A percentile compares a stretch with the other conserved stretches of the same genome.
These are phyloP conservation scores for Chaetomium cochliodes DNA, from an alignment of 495 filamentous ascomycete genomes.

Conservation along the genomic window DNA sequence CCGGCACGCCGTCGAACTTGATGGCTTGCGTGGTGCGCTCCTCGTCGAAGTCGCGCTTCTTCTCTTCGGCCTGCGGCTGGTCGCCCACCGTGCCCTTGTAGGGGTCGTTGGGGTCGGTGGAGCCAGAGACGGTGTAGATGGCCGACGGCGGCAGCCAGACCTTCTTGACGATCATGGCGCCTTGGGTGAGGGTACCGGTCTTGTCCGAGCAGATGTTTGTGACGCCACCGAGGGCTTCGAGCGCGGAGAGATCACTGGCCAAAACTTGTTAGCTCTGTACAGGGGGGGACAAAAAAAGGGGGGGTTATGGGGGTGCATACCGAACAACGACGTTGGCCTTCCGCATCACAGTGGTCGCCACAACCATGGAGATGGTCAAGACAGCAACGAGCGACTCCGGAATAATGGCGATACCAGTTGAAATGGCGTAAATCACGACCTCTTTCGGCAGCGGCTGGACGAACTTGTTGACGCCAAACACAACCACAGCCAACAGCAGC, in stretches of 20 bases:
- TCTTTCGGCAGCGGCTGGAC: slow-evolving; percentile 57
- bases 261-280: neutral
- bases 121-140: slow-evolving; percentile 58
- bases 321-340: slow-evolving; percentile 75
- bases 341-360: slow-evolving; percentile 74
- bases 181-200: slow-evolving; percentile 78
- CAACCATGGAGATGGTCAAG: slow-evolving; percentile 72
- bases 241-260: slow-evolving; percentile 59
- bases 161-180: slow-evolving; percentile 74
- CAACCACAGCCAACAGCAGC: slow-evolving; percentile 71
- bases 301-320: slow-evolving; percentile 16
- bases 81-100: slow-evolving; percentile 46
- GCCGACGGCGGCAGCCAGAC: slow-evolving; percentile 69
- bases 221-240: slow-evolving; percentile 80
- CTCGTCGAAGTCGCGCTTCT: slow-evolving; percentile 49
- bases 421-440: slow-evolving; percentile 80
- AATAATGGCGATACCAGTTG: slow-evolving; percentile 68
- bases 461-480: slow-evolving; percentile 74
- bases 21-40: slow-evolving; percentile 53
- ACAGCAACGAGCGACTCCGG: slow-evolving; percentile 69
- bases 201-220: slow-evolving; percentile 91
- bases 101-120: slow-evolving; percentile 59
- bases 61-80: slow-evolving; percentile 32
- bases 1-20: slow-evolving; percentile 52
- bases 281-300: no score